Evolutionary conservation across 495 filamentous ascomycete species (phyloP).

Genomic region (Neurospora sp.): DNA sequence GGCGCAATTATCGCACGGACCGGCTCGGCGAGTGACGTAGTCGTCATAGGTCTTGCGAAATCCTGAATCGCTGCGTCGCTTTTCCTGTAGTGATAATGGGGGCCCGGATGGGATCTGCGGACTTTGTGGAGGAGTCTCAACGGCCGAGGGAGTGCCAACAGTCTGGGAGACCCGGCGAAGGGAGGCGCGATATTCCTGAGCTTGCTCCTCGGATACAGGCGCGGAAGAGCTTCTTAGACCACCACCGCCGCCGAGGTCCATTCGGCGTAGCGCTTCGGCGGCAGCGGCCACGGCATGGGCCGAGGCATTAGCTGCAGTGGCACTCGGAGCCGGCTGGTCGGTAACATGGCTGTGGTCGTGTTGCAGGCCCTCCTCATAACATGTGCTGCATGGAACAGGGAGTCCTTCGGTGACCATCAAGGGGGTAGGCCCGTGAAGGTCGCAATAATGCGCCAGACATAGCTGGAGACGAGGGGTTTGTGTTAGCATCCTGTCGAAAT

Average conservation of each 20-base stretch:
- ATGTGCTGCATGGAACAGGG: slow-evolving; percentile 66
- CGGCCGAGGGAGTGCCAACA: slow-evolving; percentile 23
- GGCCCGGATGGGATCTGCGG: slow-evolving; percentile 34
- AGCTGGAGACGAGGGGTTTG: slow-evolving; percentile 51
- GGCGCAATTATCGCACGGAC: slow-evolving; percentile 51
- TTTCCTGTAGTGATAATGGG: slow-evolving; percentile 15
- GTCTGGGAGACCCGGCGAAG: slow-evolving; percentile 22
- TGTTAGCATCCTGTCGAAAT: slow-evolving; percentile 10
- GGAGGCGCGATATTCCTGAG: slow-evolving; percentile 29
- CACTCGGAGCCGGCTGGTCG: slow-evolving; percentile 26
- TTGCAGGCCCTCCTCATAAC: slow-evolving; percentile 41
- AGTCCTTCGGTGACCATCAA: slow-evolving; percentile 89
- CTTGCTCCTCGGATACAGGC: slow-evolving; percentile 29
- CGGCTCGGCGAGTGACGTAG: slow-evolving; percentile 40
- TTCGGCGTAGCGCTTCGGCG: slow-evolving; percentile 31
- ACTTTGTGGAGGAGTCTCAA: slow-evolving; percentile 55
- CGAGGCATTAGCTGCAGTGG: slow-evolving; percentile 15
- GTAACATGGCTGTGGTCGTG: neutral
- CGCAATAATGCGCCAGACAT: slow-evolving; percentile 93
- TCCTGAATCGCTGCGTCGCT: slow-evolving; percentile 36
- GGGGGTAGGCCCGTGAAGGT: slow-evolving; percentile 88
- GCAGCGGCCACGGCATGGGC: slow-evolving; percentile 21
- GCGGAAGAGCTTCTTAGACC: slow-evolving; percentile 28
- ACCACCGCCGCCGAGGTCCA: slow-evolving; percentile 23
- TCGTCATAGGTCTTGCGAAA: slow-evolving; percentile 47